Evolutionary conservation across 2,329 filamentous ascomycete genomes (phyloP).

Genomic region (Paracamarosporium sp.): DNA sequence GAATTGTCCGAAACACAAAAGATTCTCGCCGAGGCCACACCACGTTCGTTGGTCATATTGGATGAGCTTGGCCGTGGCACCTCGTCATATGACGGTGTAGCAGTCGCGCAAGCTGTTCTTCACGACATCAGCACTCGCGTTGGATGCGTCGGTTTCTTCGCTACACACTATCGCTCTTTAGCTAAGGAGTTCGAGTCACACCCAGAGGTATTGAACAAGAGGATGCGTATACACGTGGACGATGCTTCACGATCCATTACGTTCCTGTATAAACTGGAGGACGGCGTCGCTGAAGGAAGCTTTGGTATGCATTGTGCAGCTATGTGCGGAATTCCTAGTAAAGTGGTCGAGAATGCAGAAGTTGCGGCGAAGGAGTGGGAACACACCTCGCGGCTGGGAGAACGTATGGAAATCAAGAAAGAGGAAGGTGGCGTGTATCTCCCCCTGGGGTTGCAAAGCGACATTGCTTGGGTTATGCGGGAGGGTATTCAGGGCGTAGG

Average conservation of each 20-base stretch:
- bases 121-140: constrained; percentile 94
- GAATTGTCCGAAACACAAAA: constrained; percentile 98
- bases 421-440: constrained; percentile 78
- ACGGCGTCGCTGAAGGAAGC: constrained; percentile 92
- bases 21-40: constrained; percentile 92
- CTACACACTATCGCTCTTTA: constrained; percentile 95
- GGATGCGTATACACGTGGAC: constrained; percentile 96
- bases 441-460: constrained; percentile 84
- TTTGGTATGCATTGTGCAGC: constrained; percentile 99
- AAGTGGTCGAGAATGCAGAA: constrained; percentile 86
- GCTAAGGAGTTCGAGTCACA: constrained; percentile 89
- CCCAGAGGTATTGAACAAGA: constrained; percentile 82
- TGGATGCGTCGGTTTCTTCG: constrained; percentile 94
- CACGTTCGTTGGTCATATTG: constrained; percentile 92
- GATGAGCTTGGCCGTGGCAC: constrained; percentile 96
- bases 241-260: constrained; percentile 85
- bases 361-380: constrained; percentile 92
- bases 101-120: constrained; percentile 95
- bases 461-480: constrained; percentile 79
- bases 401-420: constrained; percentile 78
- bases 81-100: constrained; percentile 93
- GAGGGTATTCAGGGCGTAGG: constrained; percentile 55
- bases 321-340: constrained; percentile 91
- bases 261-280: constrained; percentile 92
- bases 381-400: constrained; percentile 88